These are phyloP conservation scores for Penstemon davidsonii DNA, from an alignment of 257 asterid species.

Conservation along the genomic window DNA sequence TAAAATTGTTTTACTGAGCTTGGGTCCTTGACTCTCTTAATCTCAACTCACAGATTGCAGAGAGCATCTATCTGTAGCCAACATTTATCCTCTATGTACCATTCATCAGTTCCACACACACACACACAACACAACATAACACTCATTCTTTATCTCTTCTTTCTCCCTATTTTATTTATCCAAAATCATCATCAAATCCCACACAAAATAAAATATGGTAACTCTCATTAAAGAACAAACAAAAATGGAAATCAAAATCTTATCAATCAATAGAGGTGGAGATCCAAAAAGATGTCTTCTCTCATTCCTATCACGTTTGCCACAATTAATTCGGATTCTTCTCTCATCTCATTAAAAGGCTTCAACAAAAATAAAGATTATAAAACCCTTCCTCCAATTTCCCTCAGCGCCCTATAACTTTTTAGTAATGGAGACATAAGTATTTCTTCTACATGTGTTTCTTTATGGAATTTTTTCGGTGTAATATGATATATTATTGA, in stretches of 20 bases:
- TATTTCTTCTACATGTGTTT: constrained; percentile 24
- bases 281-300: constrained; percentile 40
- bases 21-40: no score
- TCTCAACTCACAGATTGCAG: no score
- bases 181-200: no score
- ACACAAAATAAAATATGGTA: neutral
- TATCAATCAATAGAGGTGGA: constrained; percentile 26
- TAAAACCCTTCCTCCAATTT: neutral
- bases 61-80: no score
- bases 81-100: no score
- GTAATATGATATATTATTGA: constrained; percentile 2
- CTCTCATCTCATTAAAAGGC: neutral
- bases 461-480: constrained; percentile 19
- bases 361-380: no score
- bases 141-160: no score
- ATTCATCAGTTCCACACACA: no score
- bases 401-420: constrained; percentile 8
- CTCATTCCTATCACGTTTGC: constrained; percentile 30
- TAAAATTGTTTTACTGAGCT: no score
- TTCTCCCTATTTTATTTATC: no score
- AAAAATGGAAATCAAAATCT: constrained; percentile 7
- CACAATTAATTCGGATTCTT: constrained; percentile 25
- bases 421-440: no score
- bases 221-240: neutral
- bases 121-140: no score